These are phyloP conservation scores for Sapria himalayana DNA, from an alignment of 345 rosid species.

Conservation along the genomic window DNA sequence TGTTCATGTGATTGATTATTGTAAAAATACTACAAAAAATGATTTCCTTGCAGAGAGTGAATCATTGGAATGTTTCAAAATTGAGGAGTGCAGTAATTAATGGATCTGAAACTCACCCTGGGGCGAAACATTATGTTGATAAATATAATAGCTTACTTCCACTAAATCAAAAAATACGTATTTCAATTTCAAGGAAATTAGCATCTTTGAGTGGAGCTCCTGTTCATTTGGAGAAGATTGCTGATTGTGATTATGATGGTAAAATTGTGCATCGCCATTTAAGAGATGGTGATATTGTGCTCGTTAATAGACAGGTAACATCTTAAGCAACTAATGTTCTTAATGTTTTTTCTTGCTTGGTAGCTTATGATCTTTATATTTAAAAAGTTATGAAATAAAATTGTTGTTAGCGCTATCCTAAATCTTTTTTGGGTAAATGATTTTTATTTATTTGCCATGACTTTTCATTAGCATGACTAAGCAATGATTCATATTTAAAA, in stretches of 20 bases:
- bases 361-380: no score
- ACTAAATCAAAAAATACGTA: conserved; percentile 24
- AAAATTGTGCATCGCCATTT: conserved; percentile 76
- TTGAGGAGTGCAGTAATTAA: conserved; percentile 65
- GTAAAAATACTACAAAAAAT: conserved; percentile 5
- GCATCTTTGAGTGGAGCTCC: conserved; percentile 59
- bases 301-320: conserved; percentile 96
- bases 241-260: conserved; percentile 47
- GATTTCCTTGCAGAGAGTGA: conserved; percentile 47
- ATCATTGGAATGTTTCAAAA: conserved; percentile 57
- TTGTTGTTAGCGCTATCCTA: no score
- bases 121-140: conserved; percentile 82
- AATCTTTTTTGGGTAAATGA: no score
- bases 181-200: conserved; percentile 51
- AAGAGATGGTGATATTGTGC: conserved; percentile 84
- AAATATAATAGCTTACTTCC: conserved; percentile 40
- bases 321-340: no score
- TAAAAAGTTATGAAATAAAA: no score
- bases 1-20: conserved; percentile 1
- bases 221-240: conserved; percentile 35
- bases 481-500: no score
- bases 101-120: conserved; percentile 74
- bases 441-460: no score
- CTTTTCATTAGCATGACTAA: no score
- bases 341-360: no score